Evolutionary conservation across 805 yeast genomes (phyloP).

Genomic region (Kodamaea restingae): DNA sequence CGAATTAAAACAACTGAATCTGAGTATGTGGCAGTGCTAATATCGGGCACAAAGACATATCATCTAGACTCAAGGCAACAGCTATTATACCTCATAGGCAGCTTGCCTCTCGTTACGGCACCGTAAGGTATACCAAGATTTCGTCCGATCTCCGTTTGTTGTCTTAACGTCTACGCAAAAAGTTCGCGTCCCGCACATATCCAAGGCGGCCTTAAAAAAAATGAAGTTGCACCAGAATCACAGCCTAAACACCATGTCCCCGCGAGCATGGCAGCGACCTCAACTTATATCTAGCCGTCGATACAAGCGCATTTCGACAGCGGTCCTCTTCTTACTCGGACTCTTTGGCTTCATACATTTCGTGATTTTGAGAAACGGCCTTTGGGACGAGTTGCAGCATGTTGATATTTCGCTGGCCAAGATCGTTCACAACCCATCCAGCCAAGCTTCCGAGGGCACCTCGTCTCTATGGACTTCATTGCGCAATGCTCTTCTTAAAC

Average conservation of each 20-base stretch:
- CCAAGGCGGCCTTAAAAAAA: constrained; percentile 3
- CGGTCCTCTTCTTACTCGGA: constrained; percentile 1
- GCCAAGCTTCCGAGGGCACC: background rate
- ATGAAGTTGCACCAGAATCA: background rate
- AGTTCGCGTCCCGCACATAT: constrained; percentile 1
- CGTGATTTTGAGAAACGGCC: constrained; percentile 3
- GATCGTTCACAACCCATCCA: constrained; percentile 1
- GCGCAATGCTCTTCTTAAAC: background rate
- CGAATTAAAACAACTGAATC: too few relatives aligned
- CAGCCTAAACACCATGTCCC: background rate
- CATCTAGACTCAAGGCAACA: too few relatives aligned
- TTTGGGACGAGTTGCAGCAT: constrained; percentile 6
- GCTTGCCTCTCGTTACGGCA: too few relatives aligned
- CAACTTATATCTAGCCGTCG: constrained; percentile 6
- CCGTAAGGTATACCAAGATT: too few relatives aligned
- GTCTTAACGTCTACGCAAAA: constrained; percentile 2
- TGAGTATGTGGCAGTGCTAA: too few relatives aligned
- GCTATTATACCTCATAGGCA: too few relatives aligned
- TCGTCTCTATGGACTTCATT: background rate
- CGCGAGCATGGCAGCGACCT: constrained; percentile 4
- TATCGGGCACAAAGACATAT: too few relatives aligned
- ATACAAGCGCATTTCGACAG: constrained; percentile 6
- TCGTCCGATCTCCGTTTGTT: too few relatives aligned
- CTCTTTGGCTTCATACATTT: constrained; percentile 6
- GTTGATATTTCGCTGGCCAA: constrained; percentile 4